These are phyloP conservation scores for Thraustochytrium striatum DNA, from an alignment of 352 stramenopile species.

Conservation along the genomic window DNA sequence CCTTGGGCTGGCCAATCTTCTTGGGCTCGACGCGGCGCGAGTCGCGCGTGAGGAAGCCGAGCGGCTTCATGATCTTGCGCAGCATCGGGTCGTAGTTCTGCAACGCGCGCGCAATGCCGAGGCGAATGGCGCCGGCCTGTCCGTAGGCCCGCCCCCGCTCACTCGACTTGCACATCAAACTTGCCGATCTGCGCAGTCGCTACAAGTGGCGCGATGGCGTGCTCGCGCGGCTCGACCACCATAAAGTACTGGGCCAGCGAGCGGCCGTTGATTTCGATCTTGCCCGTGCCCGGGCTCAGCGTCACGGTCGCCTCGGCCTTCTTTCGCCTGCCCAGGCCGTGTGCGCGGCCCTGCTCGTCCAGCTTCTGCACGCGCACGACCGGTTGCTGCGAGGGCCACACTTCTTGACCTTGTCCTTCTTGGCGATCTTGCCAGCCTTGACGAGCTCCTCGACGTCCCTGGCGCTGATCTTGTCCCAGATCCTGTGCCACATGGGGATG, in stretches of 20 bases:
- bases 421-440: not conserved
- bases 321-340: slow-evolving; percentile 70
- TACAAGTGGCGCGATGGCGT: slow-evolving; percentile 59
- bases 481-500: not conserved
- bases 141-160: slow-evolving; percentile 84
- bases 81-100: slow-evolving; percentile 82
- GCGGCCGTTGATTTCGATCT: slow-evolving; percentile 87
- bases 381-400: not conserved
- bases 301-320: slow-evolving; percentile 85
- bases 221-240: slow-evolving; percentile 46
- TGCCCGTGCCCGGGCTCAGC: slow-evolving; percentile 82
- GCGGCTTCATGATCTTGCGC: slow-evolving; percentile 81
- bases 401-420: not conserved
- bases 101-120: slow-evolving; percentile 84
- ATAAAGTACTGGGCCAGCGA: slow-evolving; percentile 74
- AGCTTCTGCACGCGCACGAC: not conserved
- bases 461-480: not conserved
- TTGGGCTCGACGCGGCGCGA: slow-evolving; percentile 92
- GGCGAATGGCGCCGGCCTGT: slow-evolving; percentile 85
- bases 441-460: not conserved
- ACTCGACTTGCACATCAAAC: slow-evolving; percentile 86
- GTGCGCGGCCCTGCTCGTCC: slow-evolving; percentile 37
- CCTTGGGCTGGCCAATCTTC: slow-evolving; percentile 90
- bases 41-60: slow-evolving; percentile 87
- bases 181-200: slow-evolving; percentile 59